phyloP scores from a whole-genome alignment of 805 yeast genomes.

The Candida easanensis region DNA sequence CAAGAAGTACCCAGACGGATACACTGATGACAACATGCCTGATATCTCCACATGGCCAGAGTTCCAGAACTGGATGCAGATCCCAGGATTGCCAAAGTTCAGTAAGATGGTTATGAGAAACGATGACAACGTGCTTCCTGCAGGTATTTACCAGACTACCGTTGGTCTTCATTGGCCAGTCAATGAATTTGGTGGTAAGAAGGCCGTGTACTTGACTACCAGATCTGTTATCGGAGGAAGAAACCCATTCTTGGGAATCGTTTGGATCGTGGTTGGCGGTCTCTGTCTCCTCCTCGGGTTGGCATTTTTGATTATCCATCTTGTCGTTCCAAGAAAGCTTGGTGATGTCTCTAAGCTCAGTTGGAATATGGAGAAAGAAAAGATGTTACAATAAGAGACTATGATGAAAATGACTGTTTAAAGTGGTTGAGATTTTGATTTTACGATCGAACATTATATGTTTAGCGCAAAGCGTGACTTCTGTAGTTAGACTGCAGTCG shows the following conservation, averaged over 20 bases:
- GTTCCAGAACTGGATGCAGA: conserved; percentile 84
- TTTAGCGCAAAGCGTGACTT: too few species aligned
- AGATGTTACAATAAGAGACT: conserved; percentile 9
- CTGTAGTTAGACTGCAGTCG: too few species aligned
- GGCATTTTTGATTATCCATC: conserved; percentile 48
- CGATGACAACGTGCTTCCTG: conserved; percentile 47
- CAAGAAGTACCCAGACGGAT: conserved; percentile 68
- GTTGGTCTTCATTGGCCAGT: conserved; percentile 83
- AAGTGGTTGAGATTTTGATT: too few species aligned
- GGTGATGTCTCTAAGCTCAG: conserved; percentile 72
- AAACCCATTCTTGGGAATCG: conserved; percentile 66
- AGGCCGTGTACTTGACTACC: conserved; percentile 64
- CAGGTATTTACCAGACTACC: conserved; percentile 61
- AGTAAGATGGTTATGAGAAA: conserved; percentile 66
- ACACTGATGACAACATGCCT: conserved; percentile 66
- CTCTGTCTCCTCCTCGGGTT: conserved; percentile 59
- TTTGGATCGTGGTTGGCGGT: conserved; percentile 76
- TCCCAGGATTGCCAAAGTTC: conserved; percentile 69
- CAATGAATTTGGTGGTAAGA: conserved; percentile 60
- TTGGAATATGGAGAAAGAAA: conserved; percentile 62
- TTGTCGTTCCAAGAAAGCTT: conserved; percentile 63
- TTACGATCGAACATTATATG: too few species aligned
- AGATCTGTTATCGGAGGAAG: conserved; percentile 76
- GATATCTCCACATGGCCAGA: conserved; percentile 65
- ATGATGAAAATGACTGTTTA: neutral